Evolutionary conservation across 805 yeast species (phyloP).

Genomic region (Candida methanosorbosa): DNA sequence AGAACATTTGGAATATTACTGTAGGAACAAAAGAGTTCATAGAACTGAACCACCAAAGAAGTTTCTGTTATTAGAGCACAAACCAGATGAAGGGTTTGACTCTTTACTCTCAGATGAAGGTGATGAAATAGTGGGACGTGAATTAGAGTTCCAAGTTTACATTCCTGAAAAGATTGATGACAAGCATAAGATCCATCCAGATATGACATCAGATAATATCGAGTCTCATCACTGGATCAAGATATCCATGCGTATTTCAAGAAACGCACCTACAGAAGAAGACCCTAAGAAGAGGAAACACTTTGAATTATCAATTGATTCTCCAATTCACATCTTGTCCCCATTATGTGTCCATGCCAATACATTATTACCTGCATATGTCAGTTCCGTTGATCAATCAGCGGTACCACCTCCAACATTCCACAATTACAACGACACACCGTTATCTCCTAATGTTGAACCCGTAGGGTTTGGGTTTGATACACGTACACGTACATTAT

Average conservation of each 20-base stretch:
- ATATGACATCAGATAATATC: slow-evolving; percentile 70
- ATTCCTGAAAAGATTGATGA: slow-evolving; percentile 64
- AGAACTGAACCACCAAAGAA: slow-evolving; percentile 86
- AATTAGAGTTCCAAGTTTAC: slow-evolving; percentile 78
- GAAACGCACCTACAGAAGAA: slow-evolving; percentile 41
- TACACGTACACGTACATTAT: neutral
- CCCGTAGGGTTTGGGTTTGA: too few relatives aligned
- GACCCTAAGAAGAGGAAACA: slow-evolving; percentile 61
- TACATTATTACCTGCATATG: slow-evolving; percentile 69
- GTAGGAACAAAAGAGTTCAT: slow-evolving; percentile 80
- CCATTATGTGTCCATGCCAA: slow-evolving; percentile 74
- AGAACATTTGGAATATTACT: slow-evolving; percentile 85
- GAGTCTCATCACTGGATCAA: slow-evolving; percentile 96
- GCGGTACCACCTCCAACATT: neutral
- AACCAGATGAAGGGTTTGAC: slow-evolving; percentile 44
- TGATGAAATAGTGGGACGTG: slow-evolving; percentile 61
- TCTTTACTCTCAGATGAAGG: slow-evolving; percentile 36
- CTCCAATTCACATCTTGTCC: slow-evolving; percentile 81
- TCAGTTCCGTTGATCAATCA: slow-evolving; percentile 4
- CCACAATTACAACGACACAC: slow-evolving; percentile 10
- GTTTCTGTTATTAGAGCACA: slow-evolving; percentile 71
- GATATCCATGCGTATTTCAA: slow-evolving; percentile 72
- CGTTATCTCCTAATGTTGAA: slow-evolving; percentile 46
- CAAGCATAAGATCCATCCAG: slow-evolving; percentile 65
- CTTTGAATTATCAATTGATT: slow-evolving; percentile 89